Evolutionary conservation across 2,329 filamentous ascomycete species (phyloP).

Genomic region (Cladosporium cucumerinum): DNA sequence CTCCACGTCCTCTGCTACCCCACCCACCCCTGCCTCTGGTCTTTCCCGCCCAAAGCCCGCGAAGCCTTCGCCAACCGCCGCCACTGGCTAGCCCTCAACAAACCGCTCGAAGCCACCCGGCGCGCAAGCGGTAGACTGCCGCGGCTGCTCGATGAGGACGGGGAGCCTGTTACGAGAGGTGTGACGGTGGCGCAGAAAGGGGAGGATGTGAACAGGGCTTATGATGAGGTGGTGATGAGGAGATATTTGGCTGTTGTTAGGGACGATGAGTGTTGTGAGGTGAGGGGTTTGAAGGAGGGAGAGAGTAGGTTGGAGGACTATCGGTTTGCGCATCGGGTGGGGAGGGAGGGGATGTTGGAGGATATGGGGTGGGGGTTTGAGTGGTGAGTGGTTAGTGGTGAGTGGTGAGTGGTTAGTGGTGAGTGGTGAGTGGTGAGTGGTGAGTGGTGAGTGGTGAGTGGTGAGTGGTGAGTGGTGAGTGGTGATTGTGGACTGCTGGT

Average conservation of each 20-base stretch:
- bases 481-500: too few species aligned
- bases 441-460: neutral
- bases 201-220: neutral
- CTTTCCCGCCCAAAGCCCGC: neutral
- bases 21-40: constrained; percentile 9
- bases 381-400: too few species aligned
- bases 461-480: neutral
- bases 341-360: constrained; percentile 5
- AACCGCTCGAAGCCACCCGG: neutral
- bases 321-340: neutral
- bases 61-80: constrained; percentile 3
- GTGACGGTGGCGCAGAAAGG: neutral
- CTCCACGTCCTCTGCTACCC: constrained; percentile 9
- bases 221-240: neutral
- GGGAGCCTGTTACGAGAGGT: neutral
- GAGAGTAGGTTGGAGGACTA: neutral
- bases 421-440: neutral
- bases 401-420: too few species aligned
- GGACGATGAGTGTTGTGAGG: neutral
- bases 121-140: neutral
- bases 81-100: neutral
- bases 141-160: neutral
- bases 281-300: neutral
- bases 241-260: neutral
- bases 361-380: neutral